Evolutionary conservation across 345 rosid genomes (phyloP).

Genomic region (Populus ilicifolia): DNA sequence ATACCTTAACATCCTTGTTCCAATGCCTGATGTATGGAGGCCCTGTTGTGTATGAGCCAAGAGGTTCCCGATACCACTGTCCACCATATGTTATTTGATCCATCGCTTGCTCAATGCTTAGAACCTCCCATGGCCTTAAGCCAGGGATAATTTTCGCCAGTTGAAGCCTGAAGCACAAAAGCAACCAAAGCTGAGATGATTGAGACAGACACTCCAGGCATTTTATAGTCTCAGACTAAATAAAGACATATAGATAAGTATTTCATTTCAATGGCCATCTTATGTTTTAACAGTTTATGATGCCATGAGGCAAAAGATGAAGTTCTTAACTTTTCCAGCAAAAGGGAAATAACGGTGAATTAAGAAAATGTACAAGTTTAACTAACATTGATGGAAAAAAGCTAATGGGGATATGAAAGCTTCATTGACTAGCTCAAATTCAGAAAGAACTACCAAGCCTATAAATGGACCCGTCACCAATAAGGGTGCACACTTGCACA

Average conservation of each 20-base stretch:
- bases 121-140: slow-evolving; percentile 96
- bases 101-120: slow-evolving; percentile 93
- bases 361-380: too few relatives aligned
- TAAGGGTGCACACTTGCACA: too few relatives aligned
- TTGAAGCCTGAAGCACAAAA: slow-evolving; percentile 41
- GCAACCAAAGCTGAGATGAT: not conserved
- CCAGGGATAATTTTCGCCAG: slow-evolving; percentile 73
- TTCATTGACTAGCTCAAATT: too few relatives aligned
- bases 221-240: not conserved
- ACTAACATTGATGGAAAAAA: too few relatives aligned
- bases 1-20: slow-evolving; percentile 61
- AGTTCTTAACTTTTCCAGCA: too few relatives aligned
- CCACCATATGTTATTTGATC: slow-evolving; percentile 78
- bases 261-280: too few relatives aligned
- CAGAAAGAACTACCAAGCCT: too few relatives aligned
- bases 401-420: too few relatives aligned
- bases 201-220: not conserved
- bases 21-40: slow-evolving; percentile 74
- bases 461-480: too few relatives aligned
- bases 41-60: slow-evolving; percentile 65
- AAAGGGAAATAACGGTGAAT: too few relatives aligned
- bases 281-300: too few relatives aligned
- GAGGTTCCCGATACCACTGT: slow-evolving; percentile 86
- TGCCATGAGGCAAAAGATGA: too few relatives aligned
- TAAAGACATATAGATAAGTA: not conserved